Evolutionary conservation across 2,329 filamentous ascomycete genomes (phyloP), one percentile per base, ranked within the genome.

Genomic region (Harringtonia lauricola): DNA sequence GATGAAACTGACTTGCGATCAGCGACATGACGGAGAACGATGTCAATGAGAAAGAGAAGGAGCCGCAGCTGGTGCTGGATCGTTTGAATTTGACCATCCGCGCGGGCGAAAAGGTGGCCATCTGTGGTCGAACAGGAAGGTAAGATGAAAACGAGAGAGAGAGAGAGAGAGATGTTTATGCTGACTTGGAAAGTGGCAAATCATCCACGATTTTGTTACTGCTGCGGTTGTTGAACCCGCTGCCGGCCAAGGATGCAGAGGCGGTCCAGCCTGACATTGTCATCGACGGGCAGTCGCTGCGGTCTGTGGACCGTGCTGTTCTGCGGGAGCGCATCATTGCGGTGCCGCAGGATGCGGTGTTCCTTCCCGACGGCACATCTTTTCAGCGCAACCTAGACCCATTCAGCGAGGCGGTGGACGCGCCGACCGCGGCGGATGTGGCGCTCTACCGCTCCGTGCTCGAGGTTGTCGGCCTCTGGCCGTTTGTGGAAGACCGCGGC

Each of bases 341-440:
- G 5, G 57, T 77, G 1, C 70, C 73, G 0, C 73, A 78, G 52
- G 73, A 77, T 5, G 55, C 70, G 1, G 65, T 72, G 3, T 74
- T 77, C 54, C 55, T 76, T 1, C 66, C 65, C 0, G 65, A 47
- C 36, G 44, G 47, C 15, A 45, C 59, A 37, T 63, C 59, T 1
- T 59, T 68, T 46, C 57, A 55, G 24, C 41, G 54, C 8, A 71
- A 73, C 44, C 58, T 72, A 0, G 70, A 72, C 44, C 65, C 68
- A 0, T 56, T 57, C 14, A 45, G 47, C 2, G 39, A 47, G 0
- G 58, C 63, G 1, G 51, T 55, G 14, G 21, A 6, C 4, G 31
- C 21, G n/a, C 26, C 19, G 6, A 9, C 12, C 10, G 35, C 35
- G 0, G 51, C 48, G 0, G 60, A 49, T 1, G 60, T 65, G 24